Percentiles rank a stretch among this genome's conserved stretches.
phyloP scores from a whole-genome alignment of 257 asterid species.

The Nicotiana noctiflora region DNA sequence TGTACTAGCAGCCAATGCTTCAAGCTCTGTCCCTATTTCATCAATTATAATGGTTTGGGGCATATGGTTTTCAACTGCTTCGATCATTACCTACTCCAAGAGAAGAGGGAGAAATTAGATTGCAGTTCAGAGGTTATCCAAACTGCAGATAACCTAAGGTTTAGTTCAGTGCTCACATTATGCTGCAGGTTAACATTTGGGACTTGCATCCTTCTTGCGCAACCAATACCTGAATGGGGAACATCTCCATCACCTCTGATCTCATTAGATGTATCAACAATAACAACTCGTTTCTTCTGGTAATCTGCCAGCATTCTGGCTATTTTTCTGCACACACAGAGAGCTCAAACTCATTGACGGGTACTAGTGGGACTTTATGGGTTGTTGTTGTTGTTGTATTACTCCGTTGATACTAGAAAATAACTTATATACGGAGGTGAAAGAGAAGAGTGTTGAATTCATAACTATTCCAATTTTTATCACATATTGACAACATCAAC shows the following conservation, averaged over 20 bases:
- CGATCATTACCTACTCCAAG: conserved; percentile 79
- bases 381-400: no score
- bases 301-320: conserved; percentile 94
- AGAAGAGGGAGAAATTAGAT: neutral
- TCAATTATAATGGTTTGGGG: conserved; percentile 90
- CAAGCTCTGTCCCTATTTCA: conserved; percentile 96
- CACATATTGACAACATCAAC: no score
- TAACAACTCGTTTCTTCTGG: conserved; percentile 81
- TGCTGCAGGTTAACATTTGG: conserved; percentile 95
- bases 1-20: conserved; percentile 95
- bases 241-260: conserved; percentile 98
- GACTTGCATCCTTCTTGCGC: conserved; percentile 98
- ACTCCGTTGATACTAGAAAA: no score
- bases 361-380: no score
- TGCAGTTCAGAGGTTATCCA: neutral
- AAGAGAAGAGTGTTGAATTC: no score
- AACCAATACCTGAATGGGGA: conserved; percentile 97
- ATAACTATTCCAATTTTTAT: no score
- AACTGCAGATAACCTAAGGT: neutral
- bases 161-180: conserved; percentile 45
- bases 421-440: no score
- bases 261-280: conserved; percentile 96
- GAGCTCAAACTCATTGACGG: neutral
- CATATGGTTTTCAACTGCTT: conserved; percentile 99
- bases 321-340: conserved; percentile 55